A percentile compares a stretch with the other conserved stretches of the same genome.
Conservation (phyloP, 208 protist species). For the Entamoeba dispar region DNA sequence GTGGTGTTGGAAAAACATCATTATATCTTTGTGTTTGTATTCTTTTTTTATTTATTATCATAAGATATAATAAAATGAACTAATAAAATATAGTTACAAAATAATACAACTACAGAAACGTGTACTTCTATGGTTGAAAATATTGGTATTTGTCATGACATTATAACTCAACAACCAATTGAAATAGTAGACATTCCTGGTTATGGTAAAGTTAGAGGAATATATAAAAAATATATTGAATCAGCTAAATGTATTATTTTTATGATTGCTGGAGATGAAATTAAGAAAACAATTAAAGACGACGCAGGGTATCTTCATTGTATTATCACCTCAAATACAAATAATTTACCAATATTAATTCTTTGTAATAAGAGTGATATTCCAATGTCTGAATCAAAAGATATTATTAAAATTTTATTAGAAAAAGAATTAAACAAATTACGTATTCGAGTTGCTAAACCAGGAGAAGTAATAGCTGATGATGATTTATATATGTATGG, state of each 20-base stretch:
- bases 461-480: not conserved
- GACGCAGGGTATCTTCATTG: not conserved
- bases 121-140: not conserved
- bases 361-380: not conserved
- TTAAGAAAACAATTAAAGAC: not conserved
- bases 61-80: not conserved
- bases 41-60: not conserved
- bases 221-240: not conserved
- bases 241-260: not conserved
- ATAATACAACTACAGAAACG: not conserved
- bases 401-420: not conserved
- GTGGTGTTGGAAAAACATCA: not conserved
- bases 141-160: not conserved
- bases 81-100: not conserved
- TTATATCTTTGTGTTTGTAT: not conserved
- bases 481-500: not conserved
- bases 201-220: not conserved
- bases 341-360: not conserved
- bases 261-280: not conserved
- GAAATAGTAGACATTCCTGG: not conserved
- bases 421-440: not conserved
- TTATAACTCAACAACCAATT: not conserved
- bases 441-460: not conserved
- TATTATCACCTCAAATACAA: not conserved
- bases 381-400: not conserved